Evolutionary conservation across 208 protist species (phyloP), one percentile per base, ranked within the genome.

Genomic region (Trypanosoma caninum): DNA sequence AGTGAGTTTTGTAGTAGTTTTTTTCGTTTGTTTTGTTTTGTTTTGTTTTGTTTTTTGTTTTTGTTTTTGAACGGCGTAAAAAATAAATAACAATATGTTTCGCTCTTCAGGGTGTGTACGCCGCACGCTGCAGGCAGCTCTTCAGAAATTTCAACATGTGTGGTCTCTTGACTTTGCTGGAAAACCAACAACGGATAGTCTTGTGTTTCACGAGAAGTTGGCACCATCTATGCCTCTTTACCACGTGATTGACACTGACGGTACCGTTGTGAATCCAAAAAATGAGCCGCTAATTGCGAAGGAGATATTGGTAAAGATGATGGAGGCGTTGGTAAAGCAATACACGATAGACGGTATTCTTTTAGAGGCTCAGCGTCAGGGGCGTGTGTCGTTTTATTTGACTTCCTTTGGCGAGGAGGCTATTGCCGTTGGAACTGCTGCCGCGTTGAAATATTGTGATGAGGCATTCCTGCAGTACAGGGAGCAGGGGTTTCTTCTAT

Each of bases 371-470:
- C 93, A 97, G 66, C 76, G 94, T 14, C 97, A 98, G 72, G 97
- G 97, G 7, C 87, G 97, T 31, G 97, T 99, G 54, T 97, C 91
- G 22, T 99, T 99, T 75, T 98, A 98, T 78, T 97, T 99, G 92
- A 98, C 97, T 13, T 85, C 79, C 63, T 97, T 91, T 60, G 97
- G 97, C 25, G 97, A 99, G 75, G 96, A 98, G 71, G 97, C 82
- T 18, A 79, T 88, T 25, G 84, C 97, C 38, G 79, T 98, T 37
- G 87, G 94, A 10, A 80, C 76, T 5, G 96, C 95, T 8, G 86
- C 94, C 0, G 97, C 91, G 1, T 74, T 99, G 10, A 55, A 78
- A n/a, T 45, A 58, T 37, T 65, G 80, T 47, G 97, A 99, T 62
- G 80, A 94, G 53, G 72, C 98, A 33, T 99, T 92, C 64, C 80